These are phyloP conservation scores for Mycena rosella DNA, from an alignment of 768 basidiomycete species.

Conservation along the genomic window DNA sequence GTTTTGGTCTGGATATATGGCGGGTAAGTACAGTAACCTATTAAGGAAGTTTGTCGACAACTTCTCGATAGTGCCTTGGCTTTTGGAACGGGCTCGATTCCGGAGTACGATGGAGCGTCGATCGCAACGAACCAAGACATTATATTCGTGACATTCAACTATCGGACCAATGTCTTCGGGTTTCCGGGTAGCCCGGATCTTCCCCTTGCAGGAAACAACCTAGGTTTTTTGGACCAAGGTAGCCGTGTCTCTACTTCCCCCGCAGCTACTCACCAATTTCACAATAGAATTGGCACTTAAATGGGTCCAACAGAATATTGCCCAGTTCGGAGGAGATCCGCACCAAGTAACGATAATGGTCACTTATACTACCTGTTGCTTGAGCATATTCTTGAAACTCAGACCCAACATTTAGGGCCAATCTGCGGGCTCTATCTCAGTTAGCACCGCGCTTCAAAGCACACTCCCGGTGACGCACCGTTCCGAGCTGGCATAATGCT, in stretches of 20 bases:
- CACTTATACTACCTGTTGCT: not conserved
- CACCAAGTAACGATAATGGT: constrained; percentile 47
- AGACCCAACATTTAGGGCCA: constrained; percentile 8
- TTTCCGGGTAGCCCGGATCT: constrained; percentile 32
- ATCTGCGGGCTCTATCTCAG: constrained; percentile 27
- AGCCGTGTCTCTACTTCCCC: not conserved
- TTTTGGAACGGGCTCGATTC: constrained; percentile 27
- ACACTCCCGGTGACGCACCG: constrained; percentile 14
- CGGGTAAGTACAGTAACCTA: not conserved
- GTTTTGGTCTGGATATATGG: constrained; percentile 30
- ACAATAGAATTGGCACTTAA: constrained; percentile 37
- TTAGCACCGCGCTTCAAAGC: constrained; percentile 6
- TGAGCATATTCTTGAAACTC: not conserved
- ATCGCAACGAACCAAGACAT: constrained; percentile 24
- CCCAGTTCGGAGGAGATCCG: constrained; percentile 59
- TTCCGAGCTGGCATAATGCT: constrained; percentile 33
- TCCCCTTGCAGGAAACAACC: constrained; percentile 27
- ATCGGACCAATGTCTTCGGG: constrained; percentile 32
- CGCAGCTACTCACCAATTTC: not conserved
- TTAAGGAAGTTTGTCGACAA: not conserved
- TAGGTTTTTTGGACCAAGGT: constrained; percentile 48
- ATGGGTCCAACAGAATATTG: constrained; percentile 61
- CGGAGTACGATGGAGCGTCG: constrained; percentile 23
- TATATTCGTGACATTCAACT: constrained; percentile 29
- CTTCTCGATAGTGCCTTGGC: not conserved